A percentile compares a stretch with the other conserved stretches of the same genome.
phyloP scores from a whole-genome alignment of 129 eudicot species.

The Calendula officinalis region DNA sequence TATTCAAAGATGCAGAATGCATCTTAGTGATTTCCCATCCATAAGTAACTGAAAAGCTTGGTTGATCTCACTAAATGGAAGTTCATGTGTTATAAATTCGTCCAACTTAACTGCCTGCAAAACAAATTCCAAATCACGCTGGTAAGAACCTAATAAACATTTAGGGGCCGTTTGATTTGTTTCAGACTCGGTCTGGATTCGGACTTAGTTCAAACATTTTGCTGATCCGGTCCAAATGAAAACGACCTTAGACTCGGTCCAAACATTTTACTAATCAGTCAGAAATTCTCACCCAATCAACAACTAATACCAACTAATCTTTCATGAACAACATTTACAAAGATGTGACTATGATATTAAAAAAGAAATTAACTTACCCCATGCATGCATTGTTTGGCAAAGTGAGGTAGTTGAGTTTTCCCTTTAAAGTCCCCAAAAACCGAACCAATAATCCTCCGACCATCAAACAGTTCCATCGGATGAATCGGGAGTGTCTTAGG shows the following conservation, averaged over 20 bases:
- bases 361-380: conserved; percentile 35
- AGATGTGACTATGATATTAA: too few relatives aligned
- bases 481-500: conserved; percentile 66
- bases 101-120: conserved; percentile 60
- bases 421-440: conserved; percentile 74
- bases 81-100: conserved; percentile 67
- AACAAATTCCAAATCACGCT: background rate
- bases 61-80: conserved; percentile 63
- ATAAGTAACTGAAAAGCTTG: conserved; percentile 62
- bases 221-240: too few relatives aligned
- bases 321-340: too few relatives aligned
- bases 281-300: too few relatives aligned
- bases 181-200: too few relatives aligned
- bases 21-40: conserved; percentile 66
- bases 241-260: too few relatives aligned
- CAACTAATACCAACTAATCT: too few relatives aligned
- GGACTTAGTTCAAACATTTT: too few relatives aligned
- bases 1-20: conserved; percentile 52
- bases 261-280: too few relatives aligned
- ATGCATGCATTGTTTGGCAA: conserved; percentile 56
- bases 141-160: background rate
- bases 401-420: conserved; percentile 57
- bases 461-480: conserved; percentile 77
- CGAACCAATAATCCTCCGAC: conserved; percentile 54
- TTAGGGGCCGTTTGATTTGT: too few relatives aligned